Percentiles rank a stretch among this genome's conserved stretches.
Evolutionary conservation across 176 grass and related monocot genomes (phyloP).

Genomic region (Areca catechu): DNA sequence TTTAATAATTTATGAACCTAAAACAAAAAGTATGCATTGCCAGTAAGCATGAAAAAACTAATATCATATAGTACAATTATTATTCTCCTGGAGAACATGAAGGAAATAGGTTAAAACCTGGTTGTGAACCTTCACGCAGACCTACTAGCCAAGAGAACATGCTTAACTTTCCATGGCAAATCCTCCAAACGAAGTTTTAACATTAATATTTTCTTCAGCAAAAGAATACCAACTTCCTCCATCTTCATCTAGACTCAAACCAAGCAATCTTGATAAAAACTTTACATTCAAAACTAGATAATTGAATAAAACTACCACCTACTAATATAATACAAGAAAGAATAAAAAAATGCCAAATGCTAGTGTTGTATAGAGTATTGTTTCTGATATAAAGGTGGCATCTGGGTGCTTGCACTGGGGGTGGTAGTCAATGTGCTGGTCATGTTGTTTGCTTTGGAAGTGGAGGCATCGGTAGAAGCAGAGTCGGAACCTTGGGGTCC

Average conservation of each 20-base stretch:
- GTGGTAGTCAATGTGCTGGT: slow-evolving; percentile 33
- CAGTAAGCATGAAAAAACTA: slow-evolving; percentile 11
- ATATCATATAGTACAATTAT: neutral
- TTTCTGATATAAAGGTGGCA: slow-evolving; percentile 29
- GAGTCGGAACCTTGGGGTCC: slow-evolving; percentile 17
- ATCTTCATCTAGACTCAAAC: no score
- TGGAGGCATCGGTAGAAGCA: slow-evolving; percentile 28
- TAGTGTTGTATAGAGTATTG: neutral
- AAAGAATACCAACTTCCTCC: no score
- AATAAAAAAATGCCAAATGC: slow-evolving; percentile 15
- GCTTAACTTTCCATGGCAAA: no score
- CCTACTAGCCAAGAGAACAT: no score
- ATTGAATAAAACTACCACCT: slow-evolving; percentile 7
- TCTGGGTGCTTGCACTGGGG: slow-evolving; percentile 21
- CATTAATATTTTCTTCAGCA: no score
- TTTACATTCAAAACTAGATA: no score
- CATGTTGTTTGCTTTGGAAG: slow-evolving; percentile 23
- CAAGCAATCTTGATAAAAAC: no score
- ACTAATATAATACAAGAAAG: slow-evolving; percentile 3
- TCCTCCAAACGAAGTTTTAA: no score
- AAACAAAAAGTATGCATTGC: slow-evolving; percentile 21
- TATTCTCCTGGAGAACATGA: neutral
- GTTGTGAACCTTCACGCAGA: slow-evolving; percentile 26
- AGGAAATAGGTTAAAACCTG: slow-evolving; percentile 43
- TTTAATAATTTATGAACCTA: slow-evolving; percentile 94